These are phyloP conservation scores for Pontederia crassipes DNA, from an alignment of 176 grass and related monocot genomes.

Conservation along the genomic window DNA sequence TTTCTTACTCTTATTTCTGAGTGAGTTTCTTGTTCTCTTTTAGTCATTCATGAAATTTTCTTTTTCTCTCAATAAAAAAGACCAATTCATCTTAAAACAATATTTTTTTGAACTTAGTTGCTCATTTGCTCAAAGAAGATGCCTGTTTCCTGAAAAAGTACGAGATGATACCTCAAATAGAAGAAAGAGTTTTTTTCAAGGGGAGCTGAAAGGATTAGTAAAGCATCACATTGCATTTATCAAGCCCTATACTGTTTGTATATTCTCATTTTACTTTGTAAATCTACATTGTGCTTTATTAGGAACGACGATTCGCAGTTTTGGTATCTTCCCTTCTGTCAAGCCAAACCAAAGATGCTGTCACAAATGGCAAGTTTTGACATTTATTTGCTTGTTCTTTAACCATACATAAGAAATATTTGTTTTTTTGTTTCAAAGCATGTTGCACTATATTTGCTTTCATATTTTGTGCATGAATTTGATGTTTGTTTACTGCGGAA, in stretches of 20 bases:
- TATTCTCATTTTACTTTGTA: not conserved
- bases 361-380: conserved; percentile 64
- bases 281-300: not conserved
- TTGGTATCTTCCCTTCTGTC: conserved; percentile 78
- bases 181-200: too few relatives aligned
- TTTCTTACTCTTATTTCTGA: too few relatives aligned
- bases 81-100: too few relatives aligned
- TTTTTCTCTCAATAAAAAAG: too few relatives aligned
- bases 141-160: too few relatives aligned
- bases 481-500: conserved; percentile 29
- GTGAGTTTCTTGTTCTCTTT: too few relatives aligned
- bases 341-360: conserved; percentile 96
- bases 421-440: not conserved
- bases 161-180: too few relatives aligned
- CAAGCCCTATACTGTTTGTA: not conserved
- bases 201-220: too few relatives aligned
- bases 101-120: too few relatives aligned
- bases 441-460: not conserved
- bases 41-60: too few relatives aligned
- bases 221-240: too few relatives aligned
- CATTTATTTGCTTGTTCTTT: not conserved
- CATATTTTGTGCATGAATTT: conserved; percentile 16
- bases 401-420: not conserved
- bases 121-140: too few relatives aligned
- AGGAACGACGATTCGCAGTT: conserved; percentile 92